Evolutionary conservation across 2,329 filamentous ascomycete genomes (phyloP).

Genomic region (Thermochaetoides dissita): DNA sequence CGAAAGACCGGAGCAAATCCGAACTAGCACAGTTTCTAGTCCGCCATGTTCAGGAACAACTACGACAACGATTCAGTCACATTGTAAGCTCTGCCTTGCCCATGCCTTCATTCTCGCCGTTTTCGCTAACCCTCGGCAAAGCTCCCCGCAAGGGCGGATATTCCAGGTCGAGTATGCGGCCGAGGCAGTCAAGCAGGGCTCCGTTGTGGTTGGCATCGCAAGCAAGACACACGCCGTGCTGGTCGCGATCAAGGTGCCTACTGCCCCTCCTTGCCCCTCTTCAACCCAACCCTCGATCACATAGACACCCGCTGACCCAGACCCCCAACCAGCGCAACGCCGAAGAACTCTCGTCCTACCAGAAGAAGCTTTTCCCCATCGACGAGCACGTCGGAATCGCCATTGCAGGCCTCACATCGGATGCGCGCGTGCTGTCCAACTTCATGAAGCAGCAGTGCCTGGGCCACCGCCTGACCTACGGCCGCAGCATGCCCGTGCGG

Average conservation of each 20-base stretch:
- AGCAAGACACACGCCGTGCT: constrained; percentile 97
- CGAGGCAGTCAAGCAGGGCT: constrained; percentile 98
- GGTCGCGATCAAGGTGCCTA: constrained; percentile 78
- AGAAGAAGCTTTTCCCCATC: constrained; percentile 96
- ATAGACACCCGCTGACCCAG: too few relatives aligned
- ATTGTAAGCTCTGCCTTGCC: constrained; percentile 57
- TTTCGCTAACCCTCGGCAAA: constrained; percentile 24
- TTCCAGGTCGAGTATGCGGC: constrained; percentile 99
- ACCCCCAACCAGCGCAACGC: constrained; percentile 62
- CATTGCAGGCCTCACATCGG: constrained; percentile 90
- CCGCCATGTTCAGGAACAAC: constrained; percentile 93
- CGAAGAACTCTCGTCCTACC: constrained; percentile 98
- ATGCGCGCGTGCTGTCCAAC: constrained; percentile 97
- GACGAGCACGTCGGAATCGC: constrained; percentile 92
- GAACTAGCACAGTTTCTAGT: too few relatives aligned
- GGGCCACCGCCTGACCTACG: constrained; percentile 88
- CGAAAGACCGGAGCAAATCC: too few relatives aligned
- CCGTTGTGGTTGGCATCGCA: constrained; percentile 88
- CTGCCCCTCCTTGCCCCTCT: background rate
- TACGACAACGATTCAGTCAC: constrained; percentile 99
- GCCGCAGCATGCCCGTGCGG: constrained; percentile 79
- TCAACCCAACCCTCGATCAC: background rate
- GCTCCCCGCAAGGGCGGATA: constrained; percentile 96
- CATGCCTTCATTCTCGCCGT: constrained; percentile 5
- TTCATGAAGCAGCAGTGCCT: constrained; percentile 99